Conservation (phyloP, 805 yeast species). For the Wickerhamiella musiphila region DNA sequence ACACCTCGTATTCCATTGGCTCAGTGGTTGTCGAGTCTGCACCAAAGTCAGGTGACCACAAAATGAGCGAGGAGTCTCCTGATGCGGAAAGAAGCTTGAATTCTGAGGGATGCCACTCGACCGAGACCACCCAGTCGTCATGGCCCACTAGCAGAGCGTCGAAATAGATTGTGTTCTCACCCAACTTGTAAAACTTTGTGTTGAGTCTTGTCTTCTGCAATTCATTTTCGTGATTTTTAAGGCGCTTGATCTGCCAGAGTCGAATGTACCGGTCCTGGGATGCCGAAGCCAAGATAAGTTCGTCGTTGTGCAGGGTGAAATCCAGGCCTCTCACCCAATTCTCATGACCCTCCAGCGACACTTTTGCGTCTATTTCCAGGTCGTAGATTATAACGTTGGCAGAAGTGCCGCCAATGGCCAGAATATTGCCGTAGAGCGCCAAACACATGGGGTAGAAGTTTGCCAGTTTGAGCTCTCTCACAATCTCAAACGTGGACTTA, state of each 20-base stretch:
- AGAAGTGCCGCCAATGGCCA: slow-evolving; percentile 23
- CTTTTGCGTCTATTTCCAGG: background rate
- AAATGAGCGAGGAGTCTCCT: slow-evolving; percentile 83
- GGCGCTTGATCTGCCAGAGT: slow-evolving; percentile 51
- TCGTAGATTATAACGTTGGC: slow-evolving; percentile 33
- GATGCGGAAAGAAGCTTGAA: slow-evolving; percentile 62
- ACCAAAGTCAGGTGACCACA: too few species aligned
- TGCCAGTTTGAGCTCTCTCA: slow-evolving; percentile 4
- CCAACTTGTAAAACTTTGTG: slow-evolving; percentile 56
- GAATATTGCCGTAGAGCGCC: slow-evolving; percentile 10
- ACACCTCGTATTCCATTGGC: slow-evolving; percentile 28
- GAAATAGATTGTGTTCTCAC: slow-evolving; percentile 35
- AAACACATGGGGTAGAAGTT: slow-evolving; percentile 18
- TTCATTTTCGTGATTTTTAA: slow-evolving; percentile 2
- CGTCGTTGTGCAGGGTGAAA: slow-evolving; percentile 33
- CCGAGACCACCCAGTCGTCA: slow-evolving; percentile 88
- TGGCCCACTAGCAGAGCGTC: slow-evolving; percentile 96
- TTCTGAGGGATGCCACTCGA: slow-evolving; percentile 61
- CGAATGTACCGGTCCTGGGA: slow-evolving; percentile 87
- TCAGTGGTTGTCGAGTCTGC: slow-evolving; percentile 65
- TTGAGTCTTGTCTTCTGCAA: slow-evolving; percentile 28
- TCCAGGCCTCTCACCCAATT: slow-evolving; percentile 80
- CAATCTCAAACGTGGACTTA: slow-evolving; percentile 20
- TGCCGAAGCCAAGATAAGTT: slow-evolving; percentile 64
- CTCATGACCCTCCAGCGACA: slow-evolving; percentile 68